Percentiles rank a stretch among this genome's conserved stretches.
Conservation (phyloP, 148 eudicot species). For the Silene conica region DNA sequence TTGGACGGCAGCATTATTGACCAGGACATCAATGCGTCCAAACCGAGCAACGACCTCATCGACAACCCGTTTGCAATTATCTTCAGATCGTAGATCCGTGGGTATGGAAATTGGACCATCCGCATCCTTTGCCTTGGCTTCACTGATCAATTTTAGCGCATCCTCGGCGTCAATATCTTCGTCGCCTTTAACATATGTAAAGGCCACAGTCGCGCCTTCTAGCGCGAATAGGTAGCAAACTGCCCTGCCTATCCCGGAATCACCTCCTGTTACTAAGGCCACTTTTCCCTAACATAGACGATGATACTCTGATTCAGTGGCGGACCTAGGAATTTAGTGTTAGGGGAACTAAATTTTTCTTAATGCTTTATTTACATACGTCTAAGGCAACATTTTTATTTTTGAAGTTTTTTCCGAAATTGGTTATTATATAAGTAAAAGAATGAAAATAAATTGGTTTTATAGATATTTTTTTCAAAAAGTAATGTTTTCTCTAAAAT, state of each 20-base stretch:
- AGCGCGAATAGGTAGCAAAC: constrained; percentile 45
- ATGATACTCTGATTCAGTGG: too few relatives aligned
- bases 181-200: constrained; percentile 52
- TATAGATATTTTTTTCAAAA: too few relatives aligned
- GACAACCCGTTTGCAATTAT: constrained; percentile 16
- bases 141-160: constrained; percentile 36
- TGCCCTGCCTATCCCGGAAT: constrained; percentile 73
- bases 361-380: too few relatives aligned
- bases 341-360: too few relatives aligned
- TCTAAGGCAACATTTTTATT: too few relatives aligned
- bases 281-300: constrained; percentile 48
- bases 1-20: constrained; percentile 14
- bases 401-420: too few relatives aligned
- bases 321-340: too few relatives aligned
- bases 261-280: constrained; percentile 76
- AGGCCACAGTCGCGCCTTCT: constrained; percentile 81
- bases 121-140: constrained; percentile 35
- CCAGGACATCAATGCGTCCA: constrained; percentile 19
- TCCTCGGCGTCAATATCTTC: constrained; percentile 56
- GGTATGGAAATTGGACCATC: constrained; percentile 20
- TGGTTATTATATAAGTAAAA: too few relatives aligned
- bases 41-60: constrained; percentile 14
- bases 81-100: constrained; percentile 14
- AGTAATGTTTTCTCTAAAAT: too few relatives aligned
- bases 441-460: too few relatives aligned